phyloP scores from a whole-genome alignment of 2,329 filamentous ascomycete species.

The Neonectria sp. region DNA sequence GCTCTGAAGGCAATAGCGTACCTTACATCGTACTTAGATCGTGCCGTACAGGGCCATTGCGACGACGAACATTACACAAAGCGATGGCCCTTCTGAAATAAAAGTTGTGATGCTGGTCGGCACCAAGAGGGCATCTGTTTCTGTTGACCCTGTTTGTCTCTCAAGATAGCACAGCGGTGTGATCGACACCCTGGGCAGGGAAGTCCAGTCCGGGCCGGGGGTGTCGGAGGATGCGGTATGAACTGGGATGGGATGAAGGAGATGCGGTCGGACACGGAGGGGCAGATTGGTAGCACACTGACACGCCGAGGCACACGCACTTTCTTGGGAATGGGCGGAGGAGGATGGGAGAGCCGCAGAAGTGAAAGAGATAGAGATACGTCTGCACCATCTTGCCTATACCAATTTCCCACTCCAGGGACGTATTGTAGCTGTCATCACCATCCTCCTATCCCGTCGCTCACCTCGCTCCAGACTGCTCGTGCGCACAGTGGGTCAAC shows the following conservation, averaged over 20 bases:
- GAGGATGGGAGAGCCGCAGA: neutral
- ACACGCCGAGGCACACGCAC: neutral
- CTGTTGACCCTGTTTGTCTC: neutral
- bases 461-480: neutral
- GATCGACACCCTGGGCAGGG: constrained; percentile 19
- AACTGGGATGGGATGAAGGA: constrained; percentile 16
- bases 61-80: neutral
- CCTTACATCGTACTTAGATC: neutral
- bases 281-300: constrained; percentile 4
- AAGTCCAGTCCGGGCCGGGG: constrained; percentile 16
- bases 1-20: constrained; percentile 1
- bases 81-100: neutral
- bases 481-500: constrained; percentile 18
- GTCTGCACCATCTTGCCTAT: neutral
- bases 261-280: constrained; percentile 17
- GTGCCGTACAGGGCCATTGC: neutral
- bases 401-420: neutral
- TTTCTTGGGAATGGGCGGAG: neutral
- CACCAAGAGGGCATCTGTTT: neutral
- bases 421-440: neutral
- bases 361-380: neutral
- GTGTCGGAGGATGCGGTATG: constrained; percentile 17
- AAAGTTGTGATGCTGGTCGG: neutral
- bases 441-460: neutral
- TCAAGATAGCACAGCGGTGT: constrained; percentile 6